A percentile compares a stretch with the other conserved stretches of the same genome.
phyloP scores from a whole-genome alignment of 2,329 filamentous ascomycete species.

The Paecilomyces dactylethromorphus region DNA sequence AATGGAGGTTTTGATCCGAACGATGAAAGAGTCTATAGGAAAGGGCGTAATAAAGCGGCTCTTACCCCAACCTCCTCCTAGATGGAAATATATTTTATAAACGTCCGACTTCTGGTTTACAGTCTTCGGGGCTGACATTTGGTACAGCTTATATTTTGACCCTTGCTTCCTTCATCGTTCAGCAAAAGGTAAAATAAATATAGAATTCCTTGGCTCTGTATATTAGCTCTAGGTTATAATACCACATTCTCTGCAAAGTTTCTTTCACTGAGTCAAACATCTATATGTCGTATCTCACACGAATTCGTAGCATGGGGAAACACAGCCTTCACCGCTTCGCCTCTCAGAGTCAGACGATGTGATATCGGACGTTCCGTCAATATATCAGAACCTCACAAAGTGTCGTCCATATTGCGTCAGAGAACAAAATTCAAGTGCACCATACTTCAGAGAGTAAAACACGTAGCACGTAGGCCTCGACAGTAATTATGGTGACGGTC shows the following conservation, averaged over 20 bases:
- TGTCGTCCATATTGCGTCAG: background rate
- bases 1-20: slow-evolving; percentile 90
- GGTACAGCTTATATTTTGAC: no score
- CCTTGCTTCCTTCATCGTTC: background rate
- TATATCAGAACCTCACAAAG: no score
- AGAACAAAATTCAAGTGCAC: background rate
- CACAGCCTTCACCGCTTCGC: no score
- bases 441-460: no score
- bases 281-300: no score
- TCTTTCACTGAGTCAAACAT: no score
- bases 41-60: slow-evolving; percentile 53
- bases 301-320: no score
- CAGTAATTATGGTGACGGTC: background rate
- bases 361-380: background rate
- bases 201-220: background rate
- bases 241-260: background rate
- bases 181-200: background rate
- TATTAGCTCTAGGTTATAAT: background rate
- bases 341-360: background rate
- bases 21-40: slow-evolving; percentile 79
- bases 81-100: background rate
- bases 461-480: no score
- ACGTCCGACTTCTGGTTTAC: background rate
- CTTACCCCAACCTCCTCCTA: background rate
- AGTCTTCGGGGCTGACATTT: background rate